Percentiles rank a stretch among this genome's conserved stretches.
These are phyloP conservation scores for Phytophthora hybrid DNA, from an alignment of 352 stramenopile genomes.

Conservation along the genomic window DNA sequence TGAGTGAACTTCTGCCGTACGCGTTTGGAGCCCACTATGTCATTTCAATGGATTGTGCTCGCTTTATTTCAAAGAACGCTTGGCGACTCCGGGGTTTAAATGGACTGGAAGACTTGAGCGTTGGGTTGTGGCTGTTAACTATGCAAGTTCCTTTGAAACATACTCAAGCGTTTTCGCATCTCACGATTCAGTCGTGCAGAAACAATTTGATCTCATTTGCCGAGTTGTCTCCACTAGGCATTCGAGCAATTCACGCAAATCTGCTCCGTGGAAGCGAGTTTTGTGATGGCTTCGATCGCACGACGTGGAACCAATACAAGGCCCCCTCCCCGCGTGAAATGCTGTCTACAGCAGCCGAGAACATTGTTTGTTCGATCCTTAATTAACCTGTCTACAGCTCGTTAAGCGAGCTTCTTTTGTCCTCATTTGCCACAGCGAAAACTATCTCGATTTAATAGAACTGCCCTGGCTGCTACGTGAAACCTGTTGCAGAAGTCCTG, in stretches of 20 bases:
- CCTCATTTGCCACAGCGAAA: too few species aligned
- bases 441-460: too few species aligned
- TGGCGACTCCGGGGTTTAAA: constrained; percentile 39
- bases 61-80: constrained; percentile 49
- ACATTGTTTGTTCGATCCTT: too few species aligned
- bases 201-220: constrained; percentile 48
- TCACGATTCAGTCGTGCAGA: constrained; percentile 41
- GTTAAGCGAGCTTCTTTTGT: too few species aligned
- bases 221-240: constrained; percentile 43
- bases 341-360: background rate
- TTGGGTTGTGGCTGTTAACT: constrained; percentile 61
- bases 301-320: constrained; percentile 32
- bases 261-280: constrained; percentile 8
- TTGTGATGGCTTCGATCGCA: constrained; percentile 43
- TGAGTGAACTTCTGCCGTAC: constrained; percentile 43
- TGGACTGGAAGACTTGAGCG: constrained; percentile 65
- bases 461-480: too few species aligned
- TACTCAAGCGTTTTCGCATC: constrained; percentile 36
- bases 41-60: constrained; percentile 54
- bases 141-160: constrained; percentile 57
- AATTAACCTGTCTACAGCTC: too few species aligned
- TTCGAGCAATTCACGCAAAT: constrained; percentile 55
- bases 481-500: too few species aligned
- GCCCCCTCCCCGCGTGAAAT: background rate
- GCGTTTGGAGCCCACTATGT: constrained; percentile 53